Percentiles rank a stretch among this genome's conserved stretches.
Conservation (phyloP, 306 rosid genomes). For the Gynostemma pentaphyllum region DNA sequence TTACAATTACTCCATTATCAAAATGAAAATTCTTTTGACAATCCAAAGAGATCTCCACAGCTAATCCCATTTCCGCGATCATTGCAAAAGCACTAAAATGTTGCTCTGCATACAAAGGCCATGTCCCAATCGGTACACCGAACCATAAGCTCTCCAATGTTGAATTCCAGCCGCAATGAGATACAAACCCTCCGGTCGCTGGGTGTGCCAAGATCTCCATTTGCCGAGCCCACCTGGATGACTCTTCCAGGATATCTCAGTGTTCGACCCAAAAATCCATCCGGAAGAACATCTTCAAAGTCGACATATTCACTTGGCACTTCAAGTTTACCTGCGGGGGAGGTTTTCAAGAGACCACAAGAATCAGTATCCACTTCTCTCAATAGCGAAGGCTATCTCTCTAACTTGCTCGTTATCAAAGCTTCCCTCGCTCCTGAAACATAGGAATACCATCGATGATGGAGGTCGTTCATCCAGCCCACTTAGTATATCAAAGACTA, state of each 20-base stretch:
- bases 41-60: conserved; percentile 15
- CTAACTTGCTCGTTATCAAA: too few species aligned
- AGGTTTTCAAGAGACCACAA: neutral
- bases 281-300: neutral
- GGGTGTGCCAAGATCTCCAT: conserved; percentile 12
- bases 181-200: conserved; percentile 25
- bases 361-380: neutral
- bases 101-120: conserved; percentile 24
- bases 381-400: too few species aligned
- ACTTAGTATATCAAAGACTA: too few species aligned
- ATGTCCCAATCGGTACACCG: conserved; percentile 18
- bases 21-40: neutral
- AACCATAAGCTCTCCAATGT: conserved; percentile 19
- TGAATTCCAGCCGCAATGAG: conserved; percentile 36
- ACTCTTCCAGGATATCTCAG: conserved; percentile 11
- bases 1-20: neutral
- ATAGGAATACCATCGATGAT: too few species aligned
- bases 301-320: neutral
- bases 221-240: conserved; percentile 27
- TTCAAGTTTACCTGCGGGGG: neutral
- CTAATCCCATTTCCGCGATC: conserved; percentile 22
- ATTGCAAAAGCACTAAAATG: conserved; percentile 21
- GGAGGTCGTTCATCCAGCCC: too few species aligned
- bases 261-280: conserved; percentile 15
- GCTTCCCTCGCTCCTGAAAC: too few species aligned